Percentiles rank a stretch among this genome's conserved stretches.
These are phyloP conservation scores for Alloascoidea africana DNA, from an alignment of 805 yeast species.

Conservation along the genomic window DNA sequence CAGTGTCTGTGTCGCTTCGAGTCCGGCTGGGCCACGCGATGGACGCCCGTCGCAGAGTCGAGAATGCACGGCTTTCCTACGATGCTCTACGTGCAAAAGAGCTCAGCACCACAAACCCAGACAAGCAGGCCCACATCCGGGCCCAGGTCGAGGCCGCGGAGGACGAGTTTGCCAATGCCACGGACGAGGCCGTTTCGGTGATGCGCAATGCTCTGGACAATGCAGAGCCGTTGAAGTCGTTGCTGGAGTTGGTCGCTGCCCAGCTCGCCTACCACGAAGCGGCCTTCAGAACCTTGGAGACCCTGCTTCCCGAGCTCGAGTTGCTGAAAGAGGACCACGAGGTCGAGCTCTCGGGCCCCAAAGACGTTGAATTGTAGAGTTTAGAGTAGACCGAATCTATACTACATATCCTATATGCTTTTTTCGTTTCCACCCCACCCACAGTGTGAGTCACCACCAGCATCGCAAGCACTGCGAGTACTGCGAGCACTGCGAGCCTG, in stretches of 20 bases:
- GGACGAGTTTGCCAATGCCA: constrained; percentile 80
- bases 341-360: too few species aligned
- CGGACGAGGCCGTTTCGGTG: constrained; percentile 72
- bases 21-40: constrained; percentile 46
- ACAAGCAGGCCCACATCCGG: constrained; percentile 58
- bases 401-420: too few species aligned
- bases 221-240: constrained; percentile 51
- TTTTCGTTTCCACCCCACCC: too few species aligned
- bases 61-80: constrained; percentile 61
- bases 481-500: too few species aligned
- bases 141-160: constrained; percentile 72
- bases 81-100: constrained; percentile 61
- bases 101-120: constrained; percentile 36
- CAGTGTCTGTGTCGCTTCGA: constrained; percentile 45
- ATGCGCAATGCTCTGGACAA: constrained; percentile 70
- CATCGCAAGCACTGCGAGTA: too few species aligned
- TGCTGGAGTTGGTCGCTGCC: constrained; percentile 57
- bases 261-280: constrained; percentile 71
- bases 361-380: too few species aligned
- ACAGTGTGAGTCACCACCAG: too few species aligned
- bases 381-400: too few species aligned
- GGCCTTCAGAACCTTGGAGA: constrained; percentile 51
- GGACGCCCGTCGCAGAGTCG: constrained; percentile 58
- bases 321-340: constrained; percentile 38
- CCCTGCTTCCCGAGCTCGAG: constrained; percentile 50